phyloP scores from a whole-genome alignment of 2,329 filamentous ascomycete genomes.

The Ramularia endophylla region DNA sequence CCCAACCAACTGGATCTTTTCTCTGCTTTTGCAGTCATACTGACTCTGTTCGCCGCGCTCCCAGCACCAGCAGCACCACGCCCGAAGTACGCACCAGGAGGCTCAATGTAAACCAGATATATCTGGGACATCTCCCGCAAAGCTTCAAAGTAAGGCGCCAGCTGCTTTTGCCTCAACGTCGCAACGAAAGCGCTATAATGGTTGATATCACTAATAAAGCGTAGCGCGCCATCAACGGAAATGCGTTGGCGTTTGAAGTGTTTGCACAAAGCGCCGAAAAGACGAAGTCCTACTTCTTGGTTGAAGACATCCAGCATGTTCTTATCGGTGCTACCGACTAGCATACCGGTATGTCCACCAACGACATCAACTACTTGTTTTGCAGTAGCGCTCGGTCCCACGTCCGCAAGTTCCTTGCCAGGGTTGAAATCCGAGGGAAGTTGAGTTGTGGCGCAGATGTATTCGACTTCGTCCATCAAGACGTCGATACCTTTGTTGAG shows the following conservation, averaged over 20 bases:
- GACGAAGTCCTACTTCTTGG: slow-evolving; percentile 86
- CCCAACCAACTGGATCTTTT: slow-evolving; percentile 24
- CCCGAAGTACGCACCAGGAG: slow-evolving; percentile 24
- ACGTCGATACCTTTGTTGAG: slow-evolving; percentile 98
- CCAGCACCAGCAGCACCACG: not conserved
- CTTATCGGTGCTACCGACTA: slow-evolving; percentile 93
- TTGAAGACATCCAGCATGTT: slow-evolving; percentile 98
- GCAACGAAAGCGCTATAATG: slow-evolving; percentile 82
- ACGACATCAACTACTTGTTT: slow-evolving; percentile 77
- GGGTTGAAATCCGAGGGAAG: slow-evolving; percentile 88
- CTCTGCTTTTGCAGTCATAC: slow-evolving; percentile 7
- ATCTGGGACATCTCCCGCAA: slow-evolving; percentile 91
- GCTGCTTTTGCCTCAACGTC: slow-evolving; percentile 72
- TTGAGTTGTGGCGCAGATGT: slow-evolving; percentile 84
- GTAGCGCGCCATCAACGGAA: slow-evolving; percentile 81
- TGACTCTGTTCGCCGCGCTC: slow-evolving; percentile 1
- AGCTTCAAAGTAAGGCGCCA: slow-evolving; percentile 85
- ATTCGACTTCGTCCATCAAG: slow-evolving; percentile 97
- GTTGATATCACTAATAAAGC: slow-evolving; percentile 94
- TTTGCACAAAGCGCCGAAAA: slow-evolving; percentile 91
- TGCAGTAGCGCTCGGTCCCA: slow-evolving; percentile 74
- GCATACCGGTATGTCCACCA: slow-evolving; percentile 82
- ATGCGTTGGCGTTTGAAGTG: slow-evolving; percentile 95
- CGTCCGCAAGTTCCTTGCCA: slow-evolving; percentile 43
- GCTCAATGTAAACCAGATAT: slow-evolving; percentile 67